Base-by-base conservation (phyloP, 495 filamentous ascomycete species). In the Lasiosphaeris hirsuta region DNA sequence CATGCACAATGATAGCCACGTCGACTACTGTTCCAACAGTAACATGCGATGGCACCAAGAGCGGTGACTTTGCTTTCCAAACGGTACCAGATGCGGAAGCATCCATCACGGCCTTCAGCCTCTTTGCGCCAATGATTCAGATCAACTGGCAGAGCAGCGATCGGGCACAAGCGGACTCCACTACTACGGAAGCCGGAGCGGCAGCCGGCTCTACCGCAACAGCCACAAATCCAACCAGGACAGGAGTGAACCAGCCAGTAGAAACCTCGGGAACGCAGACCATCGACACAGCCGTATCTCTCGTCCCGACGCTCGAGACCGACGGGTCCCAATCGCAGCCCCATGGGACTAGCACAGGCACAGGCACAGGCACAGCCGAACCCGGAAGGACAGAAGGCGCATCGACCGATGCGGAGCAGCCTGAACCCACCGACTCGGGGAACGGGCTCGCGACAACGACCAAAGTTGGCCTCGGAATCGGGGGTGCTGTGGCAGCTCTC, bases 51-150 rank as follows among this genome's bases (percentile, higher is more conserved):
- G 63, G 62, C 1, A 58, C 36, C 46, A 53, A 62, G 40, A 64
- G 44, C 53, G 58, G 57, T 4, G 54, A 51, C 10, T 36, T 63
- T 10, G 57, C 37, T 2, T 49, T 56, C 44, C 50, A 52, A 51
- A 69, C 70, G 1, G 43, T 69, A 7, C 61, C 68, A 3, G 38
- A 64, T 33, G 15, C 56, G 0, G 23, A 57, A n/a, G 64, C 56
- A 0, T 60, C 63, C 49, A 62, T 66, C 35, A 65, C 63, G 1
- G 61, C 58, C 1, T 60, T 70, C 57, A 64, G 52, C 23, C 44
- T 73, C 0, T 65, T 63, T 15, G 69, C 70, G 3, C 66, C 69
- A 14, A 70, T 73, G 67, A 64, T 73, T 48, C 69, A 73, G 53
- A 68, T 73, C 58, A 69, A 71, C 63, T 71, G 59, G 59, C 68